Base-by-base conservation (phyloP, 306 rosid species). In the Pterocarpus santalinus region DNA sequence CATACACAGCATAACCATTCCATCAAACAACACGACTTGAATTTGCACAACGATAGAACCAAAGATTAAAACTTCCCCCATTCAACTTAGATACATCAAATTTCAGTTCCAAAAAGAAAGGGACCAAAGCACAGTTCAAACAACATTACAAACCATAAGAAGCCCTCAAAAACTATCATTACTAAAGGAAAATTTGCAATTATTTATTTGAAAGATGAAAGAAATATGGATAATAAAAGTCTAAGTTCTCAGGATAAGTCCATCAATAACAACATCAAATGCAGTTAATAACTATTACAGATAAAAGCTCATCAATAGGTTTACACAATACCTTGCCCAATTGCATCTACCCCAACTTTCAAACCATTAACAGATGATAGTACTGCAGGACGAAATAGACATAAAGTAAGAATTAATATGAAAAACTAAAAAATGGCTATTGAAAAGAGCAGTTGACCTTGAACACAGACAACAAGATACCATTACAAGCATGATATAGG, bases 291-390 rank as follows among this genome's bases (percentile, higher is more conserved):
- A 72, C 51, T 38, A 78, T 30, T 13, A 47, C 4, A 58, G 13
- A 66, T 36, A 46, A 36, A 65, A 72, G 75, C 53, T 68, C 49
- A 70, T 60, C 61, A 33, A 84, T 8, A 43, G 86, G 53, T 46
- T 32, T 76, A 58, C 62, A 51, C 30, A 75, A 47, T 90, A 94
- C 98, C 98, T 82, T 94, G 87, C 44, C 84, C 14, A 83, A 94
- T 90, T 68, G 91, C 88, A 44, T 87, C 90, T 66, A 94, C 95
- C 82, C 90, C 95, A 58, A 92, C 82, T 82, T 85, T 91, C 80
- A 94, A 85, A 77, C 98, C 98, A 81, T 92, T 79, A 77, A 94
- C 94, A 79, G 98, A 94, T 52, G 98, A 94, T 68, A 88, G 80
- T 12, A 94, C 98, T 94, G 92, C 93, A 91, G 60, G 51, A 78